phyloP scores from a whole-genome alignment of 306 rosid genomes.

The Crotalaria pallida region DNA sequence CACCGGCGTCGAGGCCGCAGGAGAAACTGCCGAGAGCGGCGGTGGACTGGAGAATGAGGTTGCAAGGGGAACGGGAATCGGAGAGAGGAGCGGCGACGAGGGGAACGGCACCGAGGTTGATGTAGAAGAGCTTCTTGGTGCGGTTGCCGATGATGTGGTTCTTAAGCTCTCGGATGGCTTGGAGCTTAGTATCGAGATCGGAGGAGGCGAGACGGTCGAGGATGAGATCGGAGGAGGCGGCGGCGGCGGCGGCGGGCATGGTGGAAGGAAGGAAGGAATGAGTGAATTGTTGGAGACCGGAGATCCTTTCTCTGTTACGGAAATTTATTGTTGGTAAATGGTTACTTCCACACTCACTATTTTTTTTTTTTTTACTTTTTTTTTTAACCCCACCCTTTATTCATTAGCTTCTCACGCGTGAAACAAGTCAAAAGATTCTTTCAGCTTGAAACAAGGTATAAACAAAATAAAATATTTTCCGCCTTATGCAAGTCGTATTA shows the following conservation, averaged over 20 bases:
- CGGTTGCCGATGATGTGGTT: slow-evolving; percentile 69
- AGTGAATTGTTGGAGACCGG: no score
- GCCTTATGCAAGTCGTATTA: no score
- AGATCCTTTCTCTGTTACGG: no score
- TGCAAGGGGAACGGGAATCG: slow-evolving; percentile 25
- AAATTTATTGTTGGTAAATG: no score
- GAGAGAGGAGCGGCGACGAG: slow-evolving; percentile 27
- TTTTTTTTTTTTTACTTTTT: no score
- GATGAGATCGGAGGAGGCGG: slow-evolving; percentile 35
- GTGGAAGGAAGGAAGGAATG: no score
- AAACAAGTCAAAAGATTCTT: no score
- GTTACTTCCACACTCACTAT: no score
- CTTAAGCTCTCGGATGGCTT: slow-evolving; percentile 63
- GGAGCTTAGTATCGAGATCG: slow-evolving; percentile 45
- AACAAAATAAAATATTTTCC: no score
- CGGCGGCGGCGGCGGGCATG: slow-evolving; percentile 18
- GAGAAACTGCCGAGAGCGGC: slow-evolving; percentile 66
- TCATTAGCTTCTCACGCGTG: no score
- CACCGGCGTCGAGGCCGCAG: slow-evolving; percentile 61
- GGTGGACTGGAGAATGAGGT: slow-evolving; percentile 62
- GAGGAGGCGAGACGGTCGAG: slow-evolving; percentile 40
- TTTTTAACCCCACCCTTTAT: no score
- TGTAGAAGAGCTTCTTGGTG: slow-evolving; percentile 57
- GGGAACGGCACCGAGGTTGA: slow-evolving; percentile 58
- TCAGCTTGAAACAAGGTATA: no score